Evolutionary conservation across 2,329 filamentous ascomycete genomes (phyloP), one percentile per base, ranked within the genome.

Genomic region (Penicillium glabrum): DNA sequence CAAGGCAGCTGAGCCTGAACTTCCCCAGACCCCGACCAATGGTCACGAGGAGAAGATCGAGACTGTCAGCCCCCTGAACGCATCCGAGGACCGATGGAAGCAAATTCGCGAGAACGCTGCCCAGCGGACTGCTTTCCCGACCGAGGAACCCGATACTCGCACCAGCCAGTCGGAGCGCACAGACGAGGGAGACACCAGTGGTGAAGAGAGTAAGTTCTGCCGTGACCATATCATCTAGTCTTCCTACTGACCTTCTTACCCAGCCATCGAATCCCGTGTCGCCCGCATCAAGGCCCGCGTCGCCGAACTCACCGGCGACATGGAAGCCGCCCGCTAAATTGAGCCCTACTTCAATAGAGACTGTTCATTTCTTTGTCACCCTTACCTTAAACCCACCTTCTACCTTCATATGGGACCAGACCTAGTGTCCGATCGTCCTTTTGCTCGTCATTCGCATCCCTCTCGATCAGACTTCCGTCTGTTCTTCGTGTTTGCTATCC

Each of bases 281-380:
- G 95, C 95, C 48, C 90, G 95, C 61, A 99, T 99, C 83, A 98
- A 97, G 79, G 95, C 95, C 58, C 89, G 95, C 60, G 95, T 99
- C 57, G 95, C 95, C 51, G 92, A 97, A 74, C 79, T 99, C 67
- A 99, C 95, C 2, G 89, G 89, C 67, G 90, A 90, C 74, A 90
- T 90, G 84, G 89, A 93, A 69, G 80, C 68, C 29, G 65, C 67
- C 13, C 64, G 65, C 37, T 70, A 60, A 66, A 49, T n/a, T 27
- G 10, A 23, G 16, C 14, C 39, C 45, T 26, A 39, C 11, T 35
- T 9, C 24, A 23, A 23, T 31, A 49, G 43, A 37, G 46, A 49
- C 45, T 37, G 44, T 53, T 53, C 31, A 54, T 53, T 56, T 54
- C 48, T 50, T 10, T 31, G 55, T 60, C 57, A 29, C 35, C 35